Conservation (phyloP, 768 basidiomycete species). For the Boletales sp. region DNA sequence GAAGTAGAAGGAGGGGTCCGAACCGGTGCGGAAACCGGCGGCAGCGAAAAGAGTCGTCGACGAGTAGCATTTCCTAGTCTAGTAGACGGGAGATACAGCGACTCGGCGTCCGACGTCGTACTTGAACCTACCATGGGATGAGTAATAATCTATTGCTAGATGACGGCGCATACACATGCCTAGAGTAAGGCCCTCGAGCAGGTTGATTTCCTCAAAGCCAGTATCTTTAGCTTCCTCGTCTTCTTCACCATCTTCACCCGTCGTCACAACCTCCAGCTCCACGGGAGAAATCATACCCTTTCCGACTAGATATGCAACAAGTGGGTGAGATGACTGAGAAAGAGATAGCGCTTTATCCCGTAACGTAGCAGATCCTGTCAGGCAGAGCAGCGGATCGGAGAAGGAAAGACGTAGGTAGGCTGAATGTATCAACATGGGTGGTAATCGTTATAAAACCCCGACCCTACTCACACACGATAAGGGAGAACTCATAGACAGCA, state of each 20-base stretch:
- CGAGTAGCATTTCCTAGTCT: constrained; percentile 70
- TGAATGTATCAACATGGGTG: constrained; percentile 27
- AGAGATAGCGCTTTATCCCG: constrained; percentile 67
- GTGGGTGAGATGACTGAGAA: constrained; percentile 35
- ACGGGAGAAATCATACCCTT: constrained; percentile 13
- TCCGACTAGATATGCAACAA: constrained; percentile 27
- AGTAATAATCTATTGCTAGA: not conserved
- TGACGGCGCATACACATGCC: constrained; percentile 39
- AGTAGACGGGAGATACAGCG: constrained; percentile 59
- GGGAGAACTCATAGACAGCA: constrained; percentile 71
- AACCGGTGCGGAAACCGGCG: constrained; percentile 43
- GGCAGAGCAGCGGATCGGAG: constrained; percentile 71
- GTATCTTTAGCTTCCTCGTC: constrained; percentile 39
- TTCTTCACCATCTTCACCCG: constrained; percentile 19
- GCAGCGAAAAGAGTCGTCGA: constrained; percentile 61
- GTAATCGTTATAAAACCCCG: not conserved
- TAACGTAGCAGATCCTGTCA: constrained; percentile 86
- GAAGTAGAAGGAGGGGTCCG: constrained; percentile 46
- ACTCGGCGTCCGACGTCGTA: constrained; percentile 32
- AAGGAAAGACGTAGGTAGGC: constrained; percentile 73
- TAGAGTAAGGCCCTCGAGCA: constrained; percentile 62
- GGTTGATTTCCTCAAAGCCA: constrained; percentile 64
- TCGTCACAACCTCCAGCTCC: constrained; percentile 1
- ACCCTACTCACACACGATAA: constrained; percentile 70
- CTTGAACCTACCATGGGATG: constrained; percentile 39